Evolutionary conservation across 192 early-diverging fungal genomes (phyloP).

Genomic region (Pilaira anomala): DNA sequence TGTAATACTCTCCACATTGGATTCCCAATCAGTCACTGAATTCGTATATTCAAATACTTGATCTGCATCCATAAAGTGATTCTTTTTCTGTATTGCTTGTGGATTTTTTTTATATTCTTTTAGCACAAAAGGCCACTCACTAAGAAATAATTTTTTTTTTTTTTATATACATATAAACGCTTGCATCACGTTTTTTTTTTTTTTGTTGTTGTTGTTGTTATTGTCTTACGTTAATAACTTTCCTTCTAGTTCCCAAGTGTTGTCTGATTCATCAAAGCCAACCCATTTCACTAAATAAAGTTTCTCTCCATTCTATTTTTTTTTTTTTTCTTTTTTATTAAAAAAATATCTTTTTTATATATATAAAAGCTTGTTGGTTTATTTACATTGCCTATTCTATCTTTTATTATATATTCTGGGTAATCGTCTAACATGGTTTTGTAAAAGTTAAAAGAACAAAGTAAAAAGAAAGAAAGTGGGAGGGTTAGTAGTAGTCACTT

Average conservation of each 20-base stretch:
- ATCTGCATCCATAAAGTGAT: neutral
- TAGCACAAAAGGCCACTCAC: neutral
- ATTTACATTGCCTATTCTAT: too few relatives aligned
- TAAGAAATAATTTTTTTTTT: neutral
- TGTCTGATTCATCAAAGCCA: neutral
- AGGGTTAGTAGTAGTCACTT: too few relatives aligned
- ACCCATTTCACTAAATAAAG: slow-evolving; percentile 1
- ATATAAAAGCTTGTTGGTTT: too few relatives aligned
- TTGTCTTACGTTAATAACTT: neutral
- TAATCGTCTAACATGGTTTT: too few relatives aligned
- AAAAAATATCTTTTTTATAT: too few relatives aligned
- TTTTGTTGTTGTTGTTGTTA: too few relatives aligned
- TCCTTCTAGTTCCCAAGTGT: neutral
- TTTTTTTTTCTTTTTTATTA: too few relatives aligned
- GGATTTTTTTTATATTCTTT: neutral
- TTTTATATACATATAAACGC: neutral
- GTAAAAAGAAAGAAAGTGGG: too few relatives aligned
- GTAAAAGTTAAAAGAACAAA: too few relatives aligned
- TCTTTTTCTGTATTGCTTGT: neutral
- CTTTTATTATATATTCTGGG: too few relatives aligned
- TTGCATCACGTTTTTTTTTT: neutral
- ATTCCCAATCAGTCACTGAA: neutral
- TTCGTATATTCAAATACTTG: neutral
- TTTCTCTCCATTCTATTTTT: neutral
- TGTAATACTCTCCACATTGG: neutral